phyloP scores from a whole-genome alignment of 805 yeast species.

The Lachancea sp. region DNA sequence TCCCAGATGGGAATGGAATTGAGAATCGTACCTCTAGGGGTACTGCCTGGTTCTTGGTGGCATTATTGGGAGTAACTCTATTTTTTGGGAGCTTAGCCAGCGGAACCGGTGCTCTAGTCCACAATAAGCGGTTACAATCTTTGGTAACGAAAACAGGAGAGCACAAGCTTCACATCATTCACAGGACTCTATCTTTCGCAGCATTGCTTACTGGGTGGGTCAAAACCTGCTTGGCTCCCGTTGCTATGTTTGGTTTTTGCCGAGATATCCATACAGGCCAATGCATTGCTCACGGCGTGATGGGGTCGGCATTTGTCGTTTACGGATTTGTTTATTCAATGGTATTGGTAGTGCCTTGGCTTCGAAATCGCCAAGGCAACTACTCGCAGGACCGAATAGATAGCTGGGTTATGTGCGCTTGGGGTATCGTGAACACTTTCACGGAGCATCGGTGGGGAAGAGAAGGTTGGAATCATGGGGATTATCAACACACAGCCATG shows the following conservation, averaged over 20 bases:
- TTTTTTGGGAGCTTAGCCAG: conserved; percentile 50
- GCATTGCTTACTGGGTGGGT: conserved; percentile 65
- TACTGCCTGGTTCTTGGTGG: conserved; percentile 53
- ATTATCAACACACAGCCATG: conserved; percentile 93
- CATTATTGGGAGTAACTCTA: conserved; percentile 40
- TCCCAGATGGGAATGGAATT: conserved; percentile 58
- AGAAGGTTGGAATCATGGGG: conserved; percentile 87
- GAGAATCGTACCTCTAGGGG: conserved; percentile 66
- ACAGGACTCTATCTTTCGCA: conserved; percentile 44
- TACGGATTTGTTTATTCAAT: conserved; percentile 69
- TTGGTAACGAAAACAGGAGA: conserved; percentile 37
- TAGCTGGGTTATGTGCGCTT: conserved; percentile 66
- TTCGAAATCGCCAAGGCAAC: conserved; percentile 44
- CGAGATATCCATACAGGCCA: conserved; percentile 81
- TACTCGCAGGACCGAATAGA: conserved; percentile 83
- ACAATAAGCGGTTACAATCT: conserved; percentile 31
- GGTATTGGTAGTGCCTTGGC: conserved; percentile 70
- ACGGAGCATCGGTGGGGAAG: conserved; percentile 95
- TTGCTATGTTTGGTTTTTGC: conserved; percentile 83
- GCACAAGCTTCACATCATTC: conserved; percentile 29
- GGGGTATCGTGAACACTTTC: conserved; percentile 94
- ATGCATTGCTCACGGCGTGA: conserved; percentile 93
- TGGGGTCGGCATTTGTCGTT: conserved; percentile 82
- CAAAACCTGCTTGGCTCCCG: conserved; percentile 71
- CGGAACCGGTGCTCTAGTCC: conserved; percentile 43